Percentiles rank a stretch among this genome's conserved stretches.
phyloP scores from a whole-genome alignment of 768 basidiomycete species.

The Mycena amicta region DNA sequence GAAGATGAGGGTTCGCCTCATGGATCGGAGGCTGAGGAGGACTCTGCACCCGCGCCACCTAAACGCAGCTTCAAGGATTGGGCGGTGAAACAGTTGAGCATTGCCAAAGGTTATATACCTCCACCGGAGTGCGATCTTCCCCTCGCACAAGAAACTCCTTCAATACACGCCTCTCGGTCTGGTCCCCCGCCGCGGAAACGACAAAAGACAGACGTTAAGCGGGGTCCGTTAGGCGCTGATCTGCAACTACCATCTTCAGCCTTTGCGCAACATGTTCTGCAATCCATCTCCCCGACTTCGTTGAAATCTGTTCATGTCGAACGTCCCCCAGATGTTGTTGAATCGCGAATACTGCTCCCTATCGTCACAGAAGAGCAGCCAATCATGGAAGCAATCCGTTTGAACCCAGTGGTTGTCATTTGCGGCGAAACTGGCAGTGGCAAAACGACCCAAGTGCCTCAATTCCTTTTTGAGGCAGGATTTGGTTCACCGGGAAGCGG shows the following conservation, averaged over 20 bases:
- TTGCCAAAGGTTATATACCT: slow-evolving; percentile 41
- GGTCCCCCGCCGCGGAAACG: slow-evolving; percentile 45
- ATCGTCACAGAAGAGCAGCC: slow-evolving; percentile 92
- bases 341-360: slow-evolving; percentile 77
- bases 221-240: slow-evolving; percentile 82
- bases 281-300: slow-evolving; percentile 24
- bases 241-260: slow-evolving; percentile 66
- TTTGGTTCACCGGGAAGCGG: slow-evolving; percentile 85
- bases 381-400: slow-evolving; percentile 88
- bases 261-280: slow-evolving; percentile 55
- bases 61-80: slow-evolving; percentile 81
- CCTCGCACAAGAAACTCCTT: slow-evolving; percentile 11
- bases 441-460: slow-evolving; percentile 97
- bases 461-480: slow-evolving; percentile 97
- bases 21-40: slow-evolving; percentile 26
- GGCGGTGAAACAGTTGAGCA: slow-evolving; percentile 78
- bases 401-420: slow-evolving; percentile 86
- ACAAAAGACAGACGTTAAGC: slow-evolving; percentile 50
- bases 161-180: slow-evolving; percentile 22
- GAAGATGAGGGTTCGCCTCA: slow-evolving; percentile 22
- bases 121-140: slow-evolving; percentile 18
- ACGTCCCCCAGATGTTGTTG: slow-evolving; percentile 73
- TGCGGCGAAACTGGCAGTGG: slow-evolving; percentile 96
- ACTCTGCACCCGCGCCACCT: slow-evolving; percentile 20
- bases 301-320: slow-evolving; percentile 54